Evolutionary conservation across 1,139 yeast species (phyloP), one percentile per base, ranked within the genome.

Genomic region (Nakaseomyces bracarensis): DNA sequence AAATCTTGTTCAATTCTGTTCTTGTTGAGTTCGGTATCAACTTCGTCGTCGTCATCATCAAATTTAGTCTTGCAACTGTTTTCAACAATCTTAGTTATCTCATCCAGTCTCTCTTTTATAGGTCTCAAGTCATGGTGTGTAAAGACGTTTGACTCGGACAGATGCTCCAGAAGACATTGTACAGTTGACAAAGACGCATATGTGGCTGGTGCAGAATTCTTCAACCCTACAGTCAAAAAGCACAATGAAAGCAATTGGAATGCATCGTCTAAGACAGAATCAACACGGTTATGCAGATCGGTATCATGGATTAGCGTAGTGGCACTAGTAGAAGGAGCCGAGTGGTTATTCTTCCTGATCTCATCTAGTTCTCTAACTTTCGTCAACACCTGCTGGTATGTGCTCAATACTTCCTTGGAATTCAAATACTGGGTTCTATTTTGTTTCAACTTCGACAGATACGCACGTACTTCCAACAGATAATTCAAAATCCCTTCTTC

Each of bases 181-280:
- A 91, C 95, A 0, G 96, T 85, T 36, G 87, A 73, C 39, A 89
- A 68, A 6, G 95, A 83, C 7, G 95, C 87, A 64, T 83, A 91
- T 1, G 95, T 85, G 2, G 96, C 95, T 1, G 96, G 96, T 1
- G 96, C 95, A 35, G 85, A 75, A 52, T 86, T 81, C 43, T 82
- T 82, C 52, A 86, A 70, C 2, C 98, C 98, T 48, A 93, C 93
- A 1, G 97, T 85, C 51, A 89, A 75, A 61, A 87, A 84, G 49
- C 94, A 83, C 43, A 91, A 68, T 11, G 95, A 82, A 40, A 89
- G 67, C 41, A 91, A 68, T 61, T 89, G 96, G 71, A 91, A 84
- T 20, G 82, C 82, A 55, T 91, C 97, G 60, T 86, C 95, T 31
- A 84, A 70, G n/a, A 83, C 70, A 15, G 75, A 69, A 58, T 86